Base-by-base conservation (phyloP, 352 stramenopile species). In the Achlya hypogyna region DNA sequence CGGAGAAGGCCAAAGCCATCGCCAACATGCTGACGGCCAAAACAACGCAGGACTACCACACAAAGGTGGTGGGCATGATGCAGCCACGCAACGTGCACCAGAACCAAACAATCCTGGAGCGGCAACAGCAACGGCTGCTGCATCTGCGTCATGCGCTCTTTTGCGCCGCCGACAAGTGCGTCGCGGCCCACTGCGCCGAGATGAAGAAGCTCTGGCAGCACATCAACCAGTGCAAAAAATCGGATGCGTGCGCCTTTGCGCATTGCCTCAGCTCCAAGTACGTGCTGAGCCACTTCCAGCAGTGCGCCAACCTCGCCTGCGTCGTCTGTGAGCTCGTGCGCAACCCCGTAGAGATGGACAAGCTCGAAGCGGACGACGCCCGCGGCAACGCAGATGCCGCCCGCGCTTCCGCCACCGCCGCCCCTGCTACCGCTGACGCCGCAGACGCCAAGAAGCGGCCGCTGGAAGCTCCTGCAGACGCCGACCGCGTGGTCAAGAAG, bases 171-270 rank as follows among this genome's bases (percentile, higher is more conserved):
- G 78, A 77, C 35, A 73, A 75, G 62, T 97, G 91, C 72, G 86
- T 95, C 0, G 96, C 88, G 23, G 86, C 85, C 32, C 84, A 97
- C 72, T 97, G 89, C 75, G 78, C 77, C 9, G 81, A 78, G 38
- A 97, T 96, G 88, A 97, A 97, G 71, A 71, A 84, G 16, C 73
- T 97, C 9, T 97, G 89, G 89, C 93, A 95, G 56, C 89, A 97
- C 70, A 97, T 97, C 74, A 89, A 87, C 20, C 80, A 89, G 65
- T 97, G 91, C 71, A 97, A 96, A 63, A 82, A 96, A 71, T 84
- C 94, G 69, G 60, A 67, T n/a, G 86, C 92, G 63, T 97, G 91
- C 72, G 59, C 90, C 49, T 82, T 92, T 23, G 84, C 88, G 0
- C 91, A 97, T 71, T 97, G 91, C 74, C 83, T 97, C 14, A 93